Base-by-base conservation (phyloP, 768 basidiomycete genomes). In the Leccinum boreale region DNA sequence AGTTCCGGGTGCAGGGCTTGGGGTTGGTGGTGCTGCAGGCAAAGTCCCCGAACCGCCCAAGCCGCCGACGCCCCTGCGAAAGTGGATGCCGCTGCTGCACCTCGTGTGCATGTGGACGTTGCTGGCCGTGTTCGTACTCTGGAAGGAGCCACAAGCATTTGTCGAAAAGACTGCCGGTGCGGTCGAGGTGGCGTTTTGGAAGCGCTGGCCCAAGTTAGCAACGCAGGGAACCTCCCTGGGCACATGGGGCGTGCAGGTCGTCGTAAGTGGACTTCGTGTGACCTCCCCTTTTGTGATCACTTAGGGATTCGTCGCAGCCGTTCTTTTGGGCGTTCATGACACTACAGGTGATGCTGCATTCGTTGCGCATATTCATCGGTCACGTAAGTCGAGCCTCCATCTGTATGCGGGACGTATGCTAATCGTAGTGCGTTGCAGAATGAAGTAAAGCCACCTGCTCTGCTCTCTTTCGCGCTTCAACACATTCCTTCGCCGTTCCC, bases 281-380 rank as follows among this genome's bases (percentile, higher is more conserved):
- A 39, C 36, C 36, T 14, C 36, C 7, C 33, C 26, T 28, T 36
- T 39, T 17, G 36, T 4, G 8, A 39, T 39, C 3, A 17, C 36
- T 39, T 9, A 39, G 7, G 0, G 7, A 39, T 39, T 39, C 8
- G 10, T 21, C 1, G 17, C 61, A 92, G 90, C 85, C 89, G 1
- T 89, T 93, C 75, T 89, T 92, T 69, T 91, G 88, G 88, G 86
- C 82, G 8, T 92, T 92, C 58, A 81, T 83, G 39, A 87, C 90
- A 1, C 68, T 92, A 4, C 82, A 92, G 62, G 76, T 92, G 23
- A 78, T 79, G 19, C 66, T 93, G 46, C 89, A 92, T 63, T 90
- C 90, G 9, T 65, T 85, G 62, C 83, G 85, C 54, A 82, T 92
- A 71, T 85, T 89, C 66, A 80, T 79, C 12, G 83, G 85, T 57